These are phyloP conservation scores for Condylostoma magnum DNA, from an alignment of 169 alveolate species.

Conservation along the genomic window DNA sequence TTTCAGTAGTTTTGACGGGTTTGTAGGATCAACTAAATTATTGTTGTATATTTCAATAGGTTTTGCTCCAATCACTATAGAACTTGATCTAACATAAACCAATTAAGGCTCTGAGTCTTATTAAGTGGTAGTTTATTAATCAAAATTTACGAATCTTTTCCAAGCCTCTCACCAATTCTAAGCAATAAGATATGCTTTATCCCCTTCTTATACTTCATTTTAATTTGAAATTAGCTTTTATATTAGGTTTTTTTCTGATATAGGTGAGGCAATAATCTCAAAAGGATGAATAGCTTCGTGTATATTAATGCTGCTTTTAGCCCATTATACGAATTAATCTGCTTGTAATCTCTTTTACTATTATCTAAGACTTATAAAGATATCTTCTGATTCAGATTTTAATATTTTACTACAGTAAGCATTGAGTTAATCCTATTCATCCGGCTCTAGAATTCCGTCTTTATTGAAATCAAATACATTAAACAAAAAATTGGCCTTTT, in stretches of 20 bases:
- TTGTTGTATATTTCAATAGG: not conserved
- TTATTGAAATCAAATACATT: not conserved
- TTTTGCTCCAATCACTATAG: not conserved
- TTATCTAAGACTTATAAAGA: too few relatives aligned
- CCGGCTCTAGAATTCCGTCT: not conserved
- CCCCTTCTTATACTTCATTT: not conserved
- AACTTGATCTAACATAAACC: not conserved
- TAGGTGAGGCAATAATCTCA: slow-evolving; percentile 18
- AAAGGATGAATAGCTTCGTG: slow-evolving; percentile 10
- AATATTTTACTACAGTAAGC: too few relatives aligned
- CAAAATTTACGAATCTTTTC: slow-evolving; percentile 7
- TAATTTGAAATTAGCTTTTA: not conserved
- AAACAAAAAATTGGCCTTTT: not conserved
- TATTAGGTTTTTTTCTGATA: not conserved
- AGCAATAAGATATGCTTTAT: not conserved
- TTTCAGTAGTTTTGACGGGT: not conserved
- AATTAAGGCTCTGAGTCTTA: not conserved
- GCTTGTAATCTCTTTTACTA: too few relatives aligned
- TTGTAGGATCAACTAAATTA: not conserved
- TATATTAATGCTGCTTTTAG: not conserved
- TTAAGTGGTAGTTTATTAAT: not conserved
- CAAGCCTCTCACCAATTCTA: not conserved
- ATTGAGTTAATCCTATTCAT: too few relatives aligned
- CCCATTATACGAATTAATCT: not conserved
- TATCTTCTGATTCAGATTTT: too few relatives aligned